Conservation (phyloP, 116 monocot species). For the Trichopus zeylanicus region DNA sequence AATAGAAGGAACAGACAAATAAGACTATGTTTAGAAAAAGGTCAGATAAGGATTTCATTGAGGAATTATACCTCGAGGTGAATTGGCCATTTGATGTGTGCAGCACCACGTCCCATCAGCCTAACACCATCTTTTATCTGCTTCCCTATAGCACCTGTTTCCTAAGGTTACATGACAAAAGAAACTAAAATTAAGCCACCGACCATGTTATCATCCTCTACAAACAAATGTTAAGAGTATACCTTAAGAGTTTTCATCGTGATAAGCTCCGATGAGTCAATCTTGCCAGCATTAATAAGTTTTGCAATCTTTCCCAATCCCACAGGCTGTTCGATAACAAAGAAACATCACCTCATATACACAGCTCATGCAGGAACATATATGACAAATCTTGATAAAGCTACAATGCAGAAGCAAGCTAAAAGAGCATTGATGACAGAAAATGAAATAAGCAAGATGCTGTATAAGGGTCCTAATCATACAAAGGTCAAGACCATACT, state of each 20-base stretch:
- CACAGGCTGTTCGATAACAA: conserved; percentile 45
- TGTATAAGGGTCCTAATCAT: too few relatives aligned
- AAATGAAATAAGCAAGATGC: too few relatives aligned
- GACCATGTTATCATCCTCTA: background rate
- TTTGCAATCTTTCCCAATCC: conserved; percentile 92
- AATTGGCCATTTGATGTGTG: conserved; percentile 95
- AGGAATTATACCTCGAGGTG: conserved; percentile 68
- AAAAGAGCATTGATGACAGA: too few relatives aligned
- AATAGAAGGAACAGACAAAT: background rate
- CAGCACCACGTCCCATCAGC: conserved; percentile 91
- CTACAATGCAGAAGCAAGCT: too few relatives aligned
- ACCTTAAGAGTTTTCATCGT: conserved; percentile 98
- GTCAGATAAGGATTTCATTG: background rate
- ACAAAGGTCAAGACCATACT: too few relatives aligned
- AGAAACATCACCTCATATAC: background rate
- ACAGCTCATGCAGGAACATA: too few relatives aligned
- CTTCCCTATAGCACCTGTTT: conserved; percentile 89
- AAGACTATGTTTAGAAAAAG: too few relatives aligned
- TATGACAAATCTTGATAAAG: too few relatives aligned
- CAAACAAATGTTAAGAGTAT: background rate
- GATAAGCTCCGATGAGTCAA: conserved; percentile 91
- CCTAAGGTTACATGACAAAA: conserved; percentile 27
- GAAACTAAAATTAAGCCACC: background rate
- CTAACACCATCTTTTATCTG: conserved; percentile 94
- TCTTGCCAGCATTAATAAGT: conserved; percentile 90